Base-by-base conservation (phyloP, 257 asterid genomes). In the Solanum habrochaites region DNA sequence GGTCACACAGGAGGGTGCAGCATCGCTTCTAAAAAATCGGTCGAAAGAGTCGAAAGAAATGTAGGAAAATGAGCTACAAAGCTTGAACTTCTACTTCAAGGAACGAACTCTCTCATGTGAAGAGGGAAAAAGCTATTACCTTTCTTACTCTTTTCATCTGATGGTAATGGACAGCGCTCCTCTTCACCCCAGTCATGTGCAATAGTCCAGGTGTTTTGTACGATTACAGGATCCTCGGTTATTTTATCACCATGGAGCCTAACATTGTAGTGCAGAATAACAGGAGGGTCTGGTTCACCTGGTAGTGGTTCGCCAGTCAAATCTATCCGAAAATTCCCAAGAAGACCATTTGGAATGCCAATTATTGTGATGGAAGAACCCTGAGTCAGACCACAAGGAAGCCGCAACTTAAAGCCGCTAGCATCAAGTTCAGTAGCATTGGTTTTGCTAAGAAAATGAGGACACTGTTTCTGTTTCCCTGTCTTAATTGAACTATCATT, bases 121-220 rank as follows among this genome's bases (percentile, higher is more conserved):
- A 29, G 32, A 83, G 75, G 40, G 62, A n/a, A 72, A 69, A 25
- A 67, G 7, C 4, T 9, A 20, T 35, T 92, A 95, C 99, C 99
- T 91, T 94, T 95, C 89, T 90, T 94, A 81, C 85, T 92, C 84
- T 93, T 92, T 87, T 93, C 97, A 37, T 86, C 91, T 8, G 90
- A 90, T 25, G 96, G 92, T 85, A 93, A 88, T 9, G 99, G 99
- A 87, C 99, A 97, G 3, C 99, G 98, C 87, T 96, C 98, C 92
- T 97, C 99, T 45, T 93, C 95, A 73, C 98, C 99, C 99, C 99
- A 97, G 90, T 95, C 99, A 90, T 89, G 98, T 85, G 95, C 96
- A 90, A 92, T 88, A n/a, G 98, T 94, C 99, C 99, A 97, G 31
- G 98, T 94, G 91, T 97, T 97, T 90, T 97, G 99, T 82, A 96